Percentiles rank a stretch among this genome's conserved stretches.
Conservation (phyloP, 371 early-diverging fungal species). For the Syncephalastrum contaminatum region DNA sequence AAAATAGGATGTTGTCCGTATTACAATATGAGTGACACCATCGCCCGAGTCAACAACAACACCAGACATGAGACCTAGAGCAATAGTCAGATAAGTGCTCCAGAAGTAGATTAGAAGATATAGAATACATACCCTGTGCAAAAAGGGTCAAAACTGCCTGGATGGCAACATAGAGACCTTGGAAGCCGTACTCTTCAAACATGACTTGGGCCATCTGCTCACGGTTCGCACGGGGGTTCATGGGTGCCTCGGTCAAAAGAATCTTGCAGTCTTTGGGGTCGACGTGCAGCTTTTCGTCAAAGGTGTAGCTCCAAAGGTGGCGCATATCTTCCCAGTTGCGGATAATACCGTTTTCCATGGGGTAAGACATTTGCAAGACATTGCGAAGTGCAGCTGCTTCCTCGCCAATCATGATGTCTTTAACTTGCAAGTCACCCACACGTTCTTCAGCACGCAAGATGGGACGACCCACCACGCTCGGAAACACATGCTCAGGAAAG, state of each 20-base stretch:
- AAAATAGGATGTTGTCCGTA: not conserved
- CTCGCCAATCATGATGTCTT: conserved; percentile 97
- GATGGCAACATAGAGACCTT: conserved; percentile 92
- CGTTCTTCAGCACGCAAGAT: conserved; percentile 95
- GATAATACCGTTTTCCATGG: conserved; percentile 98
- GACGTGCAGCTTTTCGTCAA: conserved; percentile 86
- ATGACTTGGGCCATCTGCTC: conserved; percentile 93
- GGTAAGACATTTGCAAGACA: conserved; percentile 93
- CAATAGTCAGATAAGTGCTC: too few relatives aligned
- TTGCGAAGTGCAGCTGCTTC: conserved; percentile 90
- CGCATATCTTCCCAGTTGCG: conserved; percentile 98
- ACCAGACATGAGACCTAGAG: conserved; percentile 86
- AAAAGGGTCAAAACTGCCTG: conserved; percentile 97
- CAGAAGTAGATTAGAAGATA: not conserved
- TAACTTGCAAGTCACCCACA: conserved; percentile 72
- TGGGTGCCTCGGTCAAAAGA: conserved; percentile 93
- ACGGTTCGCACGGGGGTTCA: conserved; percentile 92
- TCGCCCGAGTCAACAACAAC: conserved; percentile 98
- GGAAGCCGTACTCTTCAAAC: conserved; percentile 96
- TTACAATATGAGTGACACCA: conserved; percentile 96
- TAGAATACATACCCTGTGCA: conserved; percentile 78
- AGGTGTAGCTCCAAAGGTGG: conserved; percentile 97
- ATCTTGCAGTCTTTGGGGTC: conserved; percentile 89
- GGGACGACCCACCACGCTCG: conserved; percentile 96
- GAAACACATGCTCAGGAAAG: conserved; percentile 95